Percentiles rank a stretch among this genome's conserved stretches.
These are phyloP conservation scores for Puccinia horiana DNA, from an alignment of 1,284 basidiomycete genomes.

Conservation along the genomic window DNA sequence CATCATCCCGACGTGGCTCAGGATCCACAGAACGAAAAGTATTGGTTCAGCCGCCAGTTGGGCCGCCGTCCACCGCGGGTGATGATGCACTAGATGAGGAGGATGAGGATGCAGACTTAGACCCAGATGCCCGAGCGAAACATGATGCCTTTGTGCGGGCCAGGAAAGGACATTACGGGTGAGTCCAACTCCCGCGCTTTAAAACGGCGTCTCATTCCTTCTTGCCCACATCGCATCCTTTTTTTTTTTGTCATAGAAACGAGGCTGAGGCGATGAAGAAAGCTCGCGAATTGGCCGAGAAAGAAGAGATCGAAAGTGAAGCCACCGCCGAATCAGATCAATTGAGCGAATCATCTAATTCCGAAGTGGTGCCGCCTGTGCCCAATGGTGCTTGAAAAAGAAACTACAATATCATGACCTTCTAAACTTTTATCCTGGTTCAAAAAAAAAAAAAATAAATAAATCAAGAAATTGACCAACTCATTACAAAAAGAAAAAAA, in stretches of 20 bases:
- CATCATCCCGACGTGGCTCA: slow-evolving; percentile 32
- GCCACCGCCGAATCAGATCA: slow-evolving; percentile 23
- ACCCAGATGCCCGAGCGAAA: slow-evolving; percentile 43
- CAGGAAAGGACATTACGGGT: slow-evolving; percentile 48
- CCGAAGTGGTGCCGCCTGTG: background rate
- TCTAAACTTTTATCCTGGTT: background rate
- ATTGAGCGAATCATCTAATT: background rate
- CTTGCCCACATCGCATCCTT: background rate
- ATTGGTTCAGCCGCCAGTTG: slow-evolving; percentile 29
- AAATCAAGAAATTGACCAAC: background rate
- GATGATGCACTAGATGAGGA: slow-evolving; percentile 33
- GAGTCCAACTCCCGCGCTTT: background rate
- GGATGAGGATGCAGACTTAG: slow-evolving; percentile 31
- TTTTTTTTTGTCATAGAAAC: slow-evolving; percentile 11
- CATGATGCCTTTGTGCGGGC: slow-evolving; percentile 45
- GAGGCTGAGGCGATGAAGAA: slow-evolving; percentile 47
- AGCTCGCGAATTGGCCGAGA: slow-evolving; percentile 38
- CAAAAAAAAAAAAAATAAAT: background rate
- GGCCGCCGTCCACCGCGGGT: background rate
- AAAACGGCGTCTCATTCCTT: background rate
- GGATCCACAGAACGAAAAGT: slow-evolving; percentile 40
- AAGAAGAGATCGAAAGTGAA: slow-evolving; percentile 44
- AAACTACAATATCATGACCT: background rate
- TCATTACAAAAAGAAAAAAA: slow-evolving; percentile 8
- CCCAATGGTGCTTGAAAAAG: background rate